These are phyloP conservation scores for Sporothrix globosa DNA, from an alignment of 2,329 filamentous ascomycete genomes.

Conservation along the genomic window DNA sequence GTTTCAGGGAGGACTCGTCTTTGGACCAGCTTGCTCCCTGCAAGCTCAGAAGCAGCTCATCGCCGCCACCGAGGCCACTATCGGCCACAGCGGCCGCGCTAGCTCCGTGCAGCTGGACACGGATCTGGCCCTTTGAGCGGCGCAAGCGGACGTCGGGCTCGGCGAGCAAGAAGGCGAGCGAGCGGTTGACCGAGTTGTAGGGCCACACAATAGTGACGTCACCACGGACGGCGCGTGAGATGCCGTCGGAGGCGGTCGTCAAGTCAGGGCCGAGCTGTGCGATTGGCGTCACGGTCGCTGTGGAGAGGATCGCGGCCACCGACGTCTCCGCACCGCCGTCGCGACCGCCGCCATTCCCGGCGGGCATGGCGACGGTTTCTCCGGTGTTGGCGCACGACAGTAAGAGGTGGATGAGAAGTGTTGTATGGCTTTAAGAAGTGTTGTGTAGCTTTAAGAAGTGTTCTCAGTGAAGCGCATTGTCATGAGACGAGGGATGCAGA, in stretches of 20 bases:
- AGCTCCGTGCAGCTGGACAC: constrained; percentile 71
- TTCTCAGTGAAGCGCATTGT: not conserved
- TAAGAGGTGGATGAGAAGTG: not conserved
- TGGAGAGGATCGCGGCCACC: constrained; percentile 34
- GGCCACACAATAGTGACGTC: constrained; percentile 88
- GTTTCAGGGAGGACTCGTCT: constrained; percentile 52
- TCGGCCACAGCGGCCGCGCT: constrained; percentile 71
- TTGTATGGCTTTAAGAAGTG: not conserved
- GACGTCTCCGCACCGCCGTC: constrained; percentile 33
- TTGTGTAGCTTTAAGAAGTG: not conserved
- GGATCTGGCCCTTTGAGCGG: constrained; percentile 75
- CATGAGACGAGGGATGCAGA: not conserved
- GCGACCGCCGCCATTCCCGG: constrained; percentile 36
- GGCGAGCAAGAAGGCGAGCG: constrained; percentile 77
- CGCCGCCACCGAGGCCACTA: constrained; percentile 73
- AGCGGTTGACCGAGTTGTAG: constrained; percentile 75
- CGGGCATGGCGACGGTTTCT: constrained; percentile 2
- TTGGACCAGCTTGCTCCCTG: constrained; percentile 68
- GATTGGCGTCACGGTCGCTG: constrained; percentile 48
- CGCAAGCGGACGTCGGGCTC: constrained; percentile 84
- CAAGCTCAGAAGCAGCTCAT: constrained; percentile 71
- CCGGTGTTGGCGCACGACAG: not conserved
- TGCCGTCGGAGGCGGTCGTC: constrained; percentile 41
- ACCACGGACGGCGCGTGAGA: constrained; percentile 61
- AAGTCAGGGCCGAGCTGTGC: constrained; percentile 58